Conservation (phyloP, 805 yeast species). For the Saccharomycopsis fermentans region DNA sequence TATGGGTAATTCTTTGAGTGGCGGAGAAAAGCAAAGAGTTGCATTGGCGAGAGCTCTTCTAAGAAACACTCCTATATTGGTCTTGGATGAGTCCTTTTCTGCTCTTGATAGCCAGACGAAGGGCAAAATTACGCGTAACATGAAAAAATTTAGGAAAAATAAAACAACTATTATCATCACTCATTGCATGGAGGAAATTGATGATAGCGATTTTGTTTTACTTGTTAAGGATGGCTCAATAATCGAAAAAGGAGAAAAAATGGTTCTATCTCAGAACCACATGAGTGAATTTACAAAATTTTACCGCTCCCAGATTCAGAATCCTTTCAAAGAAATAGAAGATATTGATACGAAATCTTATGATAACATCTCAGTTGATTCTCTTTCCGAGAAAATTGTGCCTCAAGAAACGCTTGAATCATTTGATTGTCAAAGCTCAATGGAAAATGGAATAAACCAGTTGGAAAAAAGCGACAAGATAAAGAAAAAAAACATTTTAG, state of each 20-base stretch:
- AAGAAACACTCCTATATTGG: conserved; percentile 61
- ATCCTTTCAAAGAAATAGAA: background rate
- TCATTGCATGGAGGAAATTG: conserved; percentile 59
- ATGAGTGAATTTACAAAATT: background rate
- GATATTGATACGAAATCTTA: background rate
- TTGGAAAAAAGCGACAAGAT: background rate
- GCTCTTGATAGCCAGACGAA: conserved; percentile 59
- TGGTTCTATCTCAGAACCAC: conserved; percentile 21
- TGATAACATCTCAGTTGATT: background rate
- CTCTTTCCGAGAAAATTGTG: background rate
- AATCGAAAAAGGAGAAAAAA: conserved; percentile 33
- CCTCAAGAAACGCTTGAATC: background rate
- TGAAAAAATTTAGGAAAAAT: conserved; percentile 51
- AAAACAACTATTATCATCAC: conserved; percentile 76
- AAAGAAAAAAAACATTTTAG: no score
- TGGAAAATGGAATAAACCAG: background rate
- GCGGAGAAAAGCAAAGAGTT: conserved; percentile 84
- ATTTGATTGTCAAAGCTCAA: background rate
- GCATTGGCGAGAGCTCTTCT: conserved; percentile 76
- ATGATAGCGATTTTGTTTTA: conserved; percentile 45
- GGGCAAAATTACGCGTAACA: conserved; percentile 34
- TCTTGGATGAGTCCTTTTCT: conserved; percentile 79
- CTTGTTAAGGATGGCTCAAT: conserved; percentile 52
- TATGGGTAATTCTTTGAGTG: conserved; percentile 49
- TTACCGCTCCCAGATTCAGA: conserved; percentile 8